Conservation (phyloP, 2,329 filamentous ascomycete species). For the Pseudogymnoascus sp. region DNA sequence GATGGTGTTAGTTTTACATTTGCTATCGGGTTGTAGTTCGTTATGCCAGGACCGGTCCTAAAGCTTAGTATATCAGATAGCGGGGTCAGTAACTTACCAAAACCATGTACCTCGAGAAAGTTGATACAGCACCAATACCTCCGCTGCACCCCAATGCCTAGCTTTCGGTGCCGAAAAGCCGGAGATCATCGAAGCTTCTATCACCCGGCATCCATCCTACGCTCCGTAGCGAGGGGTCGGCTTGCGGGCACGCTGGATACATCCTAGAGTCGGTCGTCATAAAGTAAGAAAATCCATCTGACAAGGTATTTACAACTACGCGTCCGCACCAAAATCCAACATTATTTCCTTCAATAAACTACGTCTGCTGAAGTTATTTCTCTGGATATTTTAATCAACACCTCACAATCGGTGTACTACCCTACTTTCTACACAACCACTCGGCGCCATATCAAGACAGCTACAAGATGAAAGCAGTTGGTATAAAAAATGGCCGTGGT, state of each 20-base stretch:
- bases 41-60: not conserved
- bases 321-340: not conserved
- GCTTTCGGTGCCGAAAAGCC: not conserved
- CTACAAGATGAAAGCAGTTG: not conserved
- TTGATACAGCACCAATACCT: not conserved
- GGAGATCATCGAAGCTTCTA: not conserved
- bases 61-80: not conserved
- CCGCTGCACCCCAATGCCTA: not conserved
- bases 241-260: not conserved
- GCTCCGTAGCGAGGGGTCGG: not conserved
- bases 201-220: not conserved
- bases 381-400: not conserved
- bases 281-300: not conserved
- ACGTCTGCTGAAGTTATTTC: not conserved
- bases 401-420: not conserved
- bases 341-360: not conserved
- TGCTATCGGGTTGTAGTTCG: not conserved
- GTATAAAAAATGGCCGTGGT: constrained; percentile 48
- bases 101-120: not conserved
- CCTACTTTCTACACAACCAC: not conserved
- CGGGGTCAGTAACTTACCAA: not conserved
- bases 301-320: not conserved
- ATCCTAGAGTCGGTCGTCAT: not conserved
- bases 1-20: not conserved
- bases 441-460: not conserved